Base-by-base conservation (phyloP, 495 filamentous ascomycete genomes). In the Aspergillus avenaceus region DNA sequence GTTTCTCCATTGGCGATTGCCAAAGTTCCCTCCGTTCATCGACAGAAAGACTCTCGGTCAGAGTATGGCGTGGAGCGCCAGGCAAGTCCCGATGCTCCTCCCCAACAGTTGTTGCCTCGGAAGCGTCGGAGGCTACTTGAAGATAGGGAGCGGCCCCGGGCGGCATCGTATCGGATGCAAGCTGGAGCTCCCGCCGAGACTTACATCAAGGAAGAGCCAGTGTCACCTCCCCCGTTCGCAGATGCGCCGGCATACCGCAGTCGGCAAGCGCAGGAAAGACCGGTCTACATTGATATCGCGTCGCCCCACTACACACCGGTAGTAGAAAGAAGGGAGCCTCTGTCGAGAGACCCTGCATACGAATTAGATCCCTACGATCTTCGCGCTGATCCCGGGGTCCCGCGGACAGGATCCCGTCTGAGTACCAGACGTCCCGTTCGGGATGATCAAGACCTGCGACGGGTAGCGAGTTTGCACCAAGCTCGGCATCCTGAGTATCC, bases 171-270 rank as follows among this genome's bases (percentile, higher is more conserved):
- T 47, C 65, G 56, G 52, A 59, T 61, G 27, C 66, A 60, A 44
- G 55, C 60, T 53, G 49, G 53, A 45, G 60, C 57, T 16, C 63
- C 70, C 34, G 61, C 70, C 19, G 75, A 74, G 37, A 77, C 86
- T 7, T 81, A 81, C 58, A 90, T 97, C 61, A 97, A 97, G 61
- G 79, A 86, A 52, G 91, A 97, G 63, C 91, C 91, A 7, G 76
- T 85, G 11, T 96, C 91, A 1, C 88, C 88, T 2, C 89, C 88
- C 16, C 88, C 86, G 12, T 74, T 88, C 42, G 69, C 75, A 38
- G 78, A 80, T 47, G 72, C 69, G 26, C 73, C 73, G 43, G 61
- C 71, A 31, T 51, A 62, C 43, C 59, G 62, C 41, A 46, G 49
- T 29, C 76, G 76, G 52, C 76, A 79, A 27, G 63, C 68, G 22